Conservation (phyloP, 2,329 filamentous ascomycete species). For the Xylariaceae sp. region DNA sequence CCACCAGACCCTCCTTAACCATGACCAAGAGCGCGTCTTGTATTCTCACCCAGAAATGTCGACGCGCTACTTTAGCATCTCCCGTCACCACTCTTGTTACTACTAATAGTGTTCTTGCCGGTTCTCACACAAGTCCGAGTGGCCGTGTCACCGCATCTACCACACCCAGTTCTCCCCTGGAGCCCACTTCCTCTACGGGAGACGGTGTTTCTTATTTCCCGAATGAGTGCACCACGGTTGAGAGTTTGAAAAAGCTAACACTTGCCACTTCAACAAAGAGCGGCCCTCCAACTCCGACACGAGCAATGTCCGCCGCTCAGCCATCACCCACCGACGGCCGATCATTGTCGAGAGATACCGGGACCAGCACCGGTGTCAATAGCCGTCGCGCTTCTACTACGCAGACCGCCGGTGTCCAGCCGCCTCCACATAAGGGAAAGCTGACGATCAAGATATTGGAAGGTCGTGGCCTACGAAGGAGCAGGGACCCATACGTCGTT, state of each 20-base stretch:
- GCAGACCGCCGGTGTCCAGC: conserved; percentile 50
- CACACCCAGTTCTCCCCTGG: conserved; percentile 49
- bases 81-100: conserved; percentile 63
- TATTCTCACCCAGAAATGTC: conserved; percentile 38
- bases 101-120: conserved; percentile 59
- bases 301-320: conserved; percentile 69
- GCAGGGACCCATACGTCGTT: conserved; percentile 89
- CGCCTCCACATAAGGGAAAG: conserved; percentile 76
- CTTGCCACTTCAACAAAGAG: conserved; percentile 77
- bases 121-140: conserved; percentile 66
- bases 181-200: conserved; percentile 35
- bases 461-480: conserved; percentile 74
- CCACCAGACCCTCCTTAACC: conserved; percentile 34
- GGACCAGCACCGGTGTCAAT: conserved; percentile 43
- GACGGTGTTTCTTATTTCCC: conserved; percentile 33
- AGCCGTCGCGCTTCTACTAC: conserved; percentile 49
- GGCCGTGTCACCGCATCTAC: conserved; percentile 50
- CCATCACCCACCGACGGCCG: conserved; percentile 42
- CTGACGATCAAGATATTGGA: conserved; percentile 85
- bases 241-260: conserved; percentile 84
- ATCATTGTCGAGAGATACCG: conserved; percentile 28
- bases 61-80: conserved; percentile 45
- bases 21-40: conserved; percentile 41
- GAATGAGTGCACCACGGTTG: conserved; percentile 59
- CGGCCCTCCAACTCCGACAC: conserved; percentile 83